A percentile compares a stretch with the other conserved stretches of the same genome.
Evolutionary conservation across 2,329 filamentous ascomycete species (phyloP).

Genomic region (Penicillium sp.): DNA sequence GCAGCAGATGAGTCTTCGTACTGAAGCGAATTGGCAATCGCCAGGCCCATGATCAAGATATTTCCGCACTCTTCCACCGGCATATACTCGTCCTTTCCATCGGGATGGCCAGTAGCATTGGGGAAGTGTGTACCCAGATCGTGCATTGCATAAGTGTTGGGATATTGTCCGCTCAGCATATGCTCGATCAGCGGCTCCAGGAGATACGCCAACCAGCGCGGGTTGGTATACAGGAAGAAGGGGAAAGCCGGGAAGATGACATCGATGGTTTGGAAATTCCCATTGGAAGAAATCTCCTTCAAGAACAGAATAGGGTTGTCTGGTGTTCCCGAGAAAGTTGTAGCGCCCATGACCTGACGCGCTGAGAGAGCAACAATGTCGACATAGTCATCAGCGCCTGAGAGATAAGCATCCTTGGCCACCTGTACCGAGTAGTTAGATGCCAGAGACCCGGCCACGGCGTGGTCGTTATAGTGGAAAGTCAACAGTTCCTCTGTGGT

Average conservation of each 20-base stretch:
- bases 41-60: slow-evolving; percentile 82
- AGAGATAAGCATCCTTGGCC: slow-evolving; percentile 71
- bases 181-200: slow-evolving; percentile 81
- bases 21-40: slow-evolving; percentile 73
- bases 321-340: slow-evolving; percentile 72
- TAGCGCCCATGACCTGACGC: slow-evolving; percentile 79
- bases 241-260: slow-evolving; percentile 87
- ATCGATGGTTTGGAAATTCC: slow-evolving; percentile 84
- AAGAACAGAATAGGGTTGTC: slow-evolving; percentile 76
- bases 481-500: slow-evolving; percentile 66
- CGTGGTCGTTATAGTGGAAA: slow-evolving; percentile 78
- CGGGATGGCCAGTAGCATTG: slow-evolving; percentile 59
- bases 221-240: slow-evolving; percentile 85
- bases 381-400: slow-evolving; percentile 74
- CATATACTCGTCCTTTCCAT: slow-evolving; percentile 60
- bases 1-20: slow-evolving; percentile 62
- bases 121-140: slow-evolving; percentile 59
- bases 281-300: slow-evolving; percentile 85
- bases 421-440: slow-evolving; percentile 75
- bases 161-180: slow-evolving; percentile 80
- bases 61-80: slow-evolving; percentile 66
- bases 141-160: slow-evolving; percentile 65
- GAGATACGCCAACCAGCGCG: slow-evolving; percentile 77
- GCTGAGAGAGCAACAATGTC: slow-evolving; percentile 79
- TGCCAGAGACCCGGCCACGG: slow-evolving; percentile 65